These are phyloP conservation scores for Russula compacta DNA, from an alignment of 768 basidiomycete genomes.

Conservation along the genomic window DNA sequence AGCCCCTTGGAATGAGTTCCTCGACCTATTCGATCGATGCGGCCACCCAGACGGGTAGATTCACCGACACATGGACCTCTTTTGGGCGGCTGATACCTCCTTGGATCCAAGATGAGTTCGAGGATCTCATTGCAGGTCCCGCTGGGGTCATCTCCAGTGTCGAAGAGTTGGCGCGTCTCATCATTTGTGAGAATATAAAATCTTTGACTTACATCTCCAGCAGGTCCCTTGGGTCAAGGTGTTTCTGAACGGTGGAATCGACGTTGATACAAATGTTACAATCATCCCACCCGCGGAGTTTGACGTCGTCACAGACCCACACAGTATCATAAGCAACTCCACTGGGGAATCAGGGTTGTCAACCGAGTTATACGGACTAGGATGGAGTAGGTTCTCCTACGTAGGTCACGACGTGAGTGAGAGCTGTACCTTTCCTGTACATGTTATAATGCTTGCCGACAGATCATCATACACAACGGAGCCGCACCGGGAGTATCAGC, in stretches of 20 bases:
- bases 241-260: constrained; percentile 30
- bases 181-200: not conserved
- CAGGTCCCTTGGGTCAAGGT: constrained; percentile 34
- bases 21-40: constrained; percentile 31
- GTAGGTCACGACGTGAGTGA: constrained; percentile 33
- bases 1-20: constrained; percentile 33
- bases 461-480: constrained; percentile 31
- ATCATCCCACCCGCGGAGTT: constrained; percentile 29
- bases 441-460: not conserved
- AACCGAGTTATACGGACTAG: constrained; percentile 34
- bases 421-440: not conserved
- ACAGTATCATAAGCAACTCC: constrained; percentile 22
- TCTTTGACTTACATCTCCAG: not conserved
- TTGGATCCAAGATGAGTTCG: constrained; percentile 23
- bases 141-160: constrained; percentile 38
- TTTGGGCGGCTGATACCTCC: constrained; percentile 29
- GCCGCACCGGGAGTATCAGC: constrained; percentile 30
- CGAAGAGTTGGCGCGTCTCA: constrained; percentile 33
- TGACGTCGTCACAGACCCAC: constrained; percentile 27
- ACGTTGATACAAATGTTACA: constrained; percentile 25
- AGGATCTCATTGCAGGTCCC: constrained; percentile 29
- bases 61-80: constrained; percentile 29
- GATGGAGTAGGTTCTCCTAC: constrained; percentile 33
- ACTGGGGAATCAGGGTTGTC: not conserved
- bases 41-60: constrained; percentile 28